phyloP scores from a whole-genome alignment of 352 stramenopile genomes.

The Blastocystis sp. region DNA sequence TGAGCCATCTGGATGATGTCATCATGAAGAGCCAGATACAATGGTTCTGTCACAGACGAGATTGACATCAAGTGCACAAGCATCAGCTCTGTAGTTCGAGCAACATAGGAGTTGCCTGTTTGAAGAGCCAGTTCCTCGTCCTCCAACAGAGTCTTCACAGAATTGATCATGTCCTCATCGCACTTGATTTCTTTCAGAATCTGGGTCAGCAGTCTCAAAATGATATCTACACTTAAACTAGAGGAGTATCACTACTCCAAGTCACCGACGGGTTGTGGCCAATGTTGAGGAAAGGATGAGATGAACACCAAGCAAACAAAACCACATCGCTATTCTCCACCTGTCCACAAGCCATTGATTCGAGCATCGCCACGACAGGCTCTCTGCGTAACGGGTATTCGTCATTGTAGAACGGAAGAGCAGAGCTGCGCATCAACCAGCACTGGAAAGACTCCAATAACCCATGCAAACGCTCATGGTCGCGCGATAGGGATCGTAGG shows the following conservation, averaged over 20 bases:
- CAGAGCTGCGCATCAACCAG: background rate
- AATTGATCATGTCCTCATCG: background rate
- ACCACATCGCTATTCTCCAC: conserved; percentile 7
- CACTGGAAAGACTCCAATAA: background rate
- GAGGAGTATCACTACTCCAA: background rate
- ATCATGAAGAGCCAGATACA: background rate
- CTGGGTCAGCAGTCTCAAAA: background rate
- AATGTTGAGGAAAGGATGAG: conserved; percentile 5
- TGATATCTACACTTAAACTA: background rate
- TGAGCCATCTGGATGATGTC: background rate
- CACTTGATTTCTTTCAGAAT: background rate
- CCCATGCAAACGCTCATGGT: background rate
- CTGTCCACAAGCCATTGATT: background rate
- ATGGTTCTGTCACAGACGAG: background rate
- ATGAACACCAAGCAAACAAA: background rate
- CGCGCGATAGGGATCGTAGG: background rate
- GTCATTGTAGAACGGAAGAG: conserved; percentile 18
- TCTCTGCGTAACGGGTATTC: conserved; percentile 8
- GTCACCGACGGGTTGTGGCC: background rate
- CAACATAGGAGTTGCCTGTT: background rate
- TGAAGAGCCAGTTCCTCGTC: background rate
- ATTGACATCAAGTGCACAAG: background rate
- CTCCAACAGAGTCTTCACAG: background rate
- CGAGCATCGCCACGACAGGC: background rate
- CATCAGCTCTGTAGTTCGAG: background rate